Conservation (phyloP, 2,329 filamentous ascomycete genomes). For the Alternaria alternata region DNA sequence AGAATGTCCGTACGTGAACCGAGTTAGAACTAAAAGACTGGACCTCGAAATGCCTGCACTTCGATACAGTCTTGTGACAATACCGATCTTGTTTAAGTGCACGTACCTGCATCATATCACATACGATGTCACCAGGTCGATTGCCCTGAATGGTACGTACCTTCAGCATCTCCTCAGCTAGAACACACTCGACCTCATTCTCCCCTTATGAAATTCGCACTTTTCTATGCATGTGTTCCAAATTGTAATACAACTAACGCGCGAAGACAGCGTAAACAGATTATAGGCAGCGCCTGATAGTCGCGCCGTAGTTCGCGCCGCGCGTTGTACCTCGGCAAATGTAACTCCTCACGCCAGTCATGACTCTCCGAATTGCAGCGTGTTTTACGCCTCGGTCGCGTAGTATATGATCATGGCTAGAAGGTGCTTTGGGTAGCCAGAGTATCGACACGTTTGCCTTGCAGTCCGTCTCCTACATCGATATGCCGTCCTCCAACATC, state of each 20-base stretch:
- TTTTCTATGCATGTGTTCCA: background rate
- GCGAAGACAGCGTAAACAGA: background rate
- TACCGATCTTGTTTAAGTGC: background rate
- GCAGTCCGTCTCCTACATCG: background rate
- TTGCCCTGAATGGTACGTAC: background rate
- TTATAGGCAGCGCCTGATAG: background rate
- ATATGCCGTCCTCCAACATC: background rate
- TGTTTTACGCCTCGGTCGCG: background rate
- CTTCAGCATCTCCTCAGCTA: background rate
- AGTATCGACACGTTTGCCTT: background rate
- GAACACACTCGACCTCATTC: background rate
- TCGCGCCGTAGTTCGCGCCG: background rate
- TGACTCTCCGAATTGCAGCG: slow-evolving; percentile 11
- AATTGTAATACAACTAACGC: background rate
- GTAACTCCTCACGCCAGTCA: slow-evolving; percentile 11
- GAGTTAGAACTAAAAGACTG: background rate
- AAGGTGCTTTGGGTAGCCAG: background rate
- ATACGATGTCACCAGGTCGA: background rate
- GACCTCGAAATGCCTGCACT: background rate
- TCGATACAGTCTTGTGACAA: background rate
- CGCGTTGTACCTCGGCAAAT: slow-evolving; percentile 16
- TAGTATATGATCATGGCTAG: background rate
- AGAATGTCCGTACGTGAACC: background rate
- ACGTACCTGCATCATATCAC: background rate
- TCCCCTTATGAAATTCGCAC: background rate